Base-by-base conservation (phyloP, 768 basidiomycete genomes). In the Mycena venus region DNA sequence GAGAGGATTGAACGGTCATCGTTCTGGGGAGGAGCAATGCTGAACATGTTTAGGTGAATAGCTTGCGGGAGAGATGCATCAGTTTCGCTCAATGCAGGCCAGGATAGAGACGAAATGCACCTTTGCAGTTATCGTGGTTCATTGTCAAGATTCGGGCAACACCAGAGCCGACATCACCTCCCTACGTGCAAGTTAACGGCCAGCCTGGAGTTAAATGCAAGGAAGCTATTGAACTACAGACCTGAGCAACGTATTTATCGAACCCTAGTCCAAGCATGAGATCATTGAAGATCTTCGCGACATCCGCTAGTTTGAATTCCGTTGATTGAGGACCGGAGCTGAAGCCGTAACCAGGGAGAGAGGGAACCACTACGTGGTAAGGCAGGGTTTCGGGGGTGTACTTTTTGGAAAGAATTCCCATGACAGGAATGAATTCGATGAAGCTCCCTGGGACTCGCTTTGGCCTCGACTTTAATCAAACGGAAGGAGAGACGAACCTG, bases 31-130 rank as follows among this genome's bases (percentile, higher is more conserved):
- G 53, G 31, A 55, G 65, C 38, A 56, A 38, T 53, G 36, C 51
- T 67, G 51, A 67, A 42, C 65, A 67, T 67, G 53, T 67, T 67
- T 38, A 67, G 25, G 65, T 67, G 65, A 56, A 67, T 67, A 42
- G 65, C 65, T 66, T 55, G 65, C 49, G 64, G 40, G 61, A 64
- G 62, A 51, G 62, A 64, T 49, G 15, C 44, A 51, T 64, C 44
- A 64, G 47, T 47, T 64, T 64, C 5, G 47, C 62, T 64, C 62
- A 29, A 62, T 62, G 62, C 51, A 64, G 44, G 62, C 31, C 31
- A 51, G 29, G 47, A 64, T 49, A 32, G 62, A 51, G 47, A 51
- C 21, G 27, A 64, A 64, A 64, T 51, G 62, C 49, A 64, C 62
- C 62, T 64, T 47, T 64, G 62, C 62, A 64, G 62, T 64, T 64